Percentiles rank a stretch among this genome's conserved stretches.
Conservation (phyloP, 2,329 filamentous ascomycete genomes). For the Pleomassaria siparia region DNA sequence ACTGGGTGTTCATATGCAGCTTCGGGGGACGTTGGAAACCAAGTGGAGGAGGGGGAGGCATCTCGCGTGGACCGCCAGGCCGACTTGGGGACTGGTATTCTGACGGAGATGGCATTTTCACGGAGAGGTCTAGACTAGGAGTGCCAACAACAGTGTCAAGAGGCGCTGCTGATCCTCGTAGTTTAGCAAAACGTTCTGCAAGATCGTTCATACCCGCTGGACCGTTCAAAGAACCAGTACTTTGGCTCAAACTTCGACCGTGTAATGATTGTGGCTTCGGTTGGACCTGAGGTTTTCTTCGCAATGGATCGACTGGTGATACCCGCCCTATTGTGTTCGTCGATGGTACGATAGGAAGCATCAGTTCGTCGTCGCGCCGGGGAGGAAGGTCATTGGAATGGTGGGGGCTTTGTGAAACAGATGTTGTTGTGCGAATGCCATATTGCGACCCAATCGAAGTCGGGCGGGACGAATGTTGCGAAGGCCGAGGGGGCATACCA, state of each 20-base stretch:
- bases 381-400: slow-evolving; percentile 15
- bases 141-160: slow-evolving; percentile 24
- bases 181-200: slow-evolving; percentile 42
- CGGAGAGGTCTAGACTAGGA: slow-evolving; percentile 33
- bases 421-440: slow-evolving; percentile 1
- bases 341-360: slow-evolving; percentile 37
- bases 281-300: slow-evolving; percentile 50
- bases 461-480: slow-evolving; percentile 3
- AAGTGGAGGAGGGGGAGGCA: slow-evolving; percentile 46
- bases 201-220: slow-evolving; percentile 26
- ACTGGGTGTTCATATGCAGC: slow-evolving; percentile 53
- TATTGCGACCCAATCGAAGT: slow-evolving; percentile 10
- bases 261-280: slow-evolving; percentile 70
- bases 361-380: slow-evolving; percentile 33
- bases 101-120: slow-evolving; percentile 46
- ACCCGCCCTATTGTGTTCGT: slow-evolving; percentile 18
- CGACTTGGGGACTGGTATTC: slow-evolving; percentile 38
- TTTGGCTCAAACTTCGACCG: slow-evolving; percentile 58
- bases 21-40: slow-evolving; percentile 45
- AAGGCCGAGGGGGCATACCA: slow-evolving; percentile 39
- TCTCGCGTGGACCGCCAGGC: slow-evolving; percentile 55
- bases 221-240: slow-evolving; percentile 22
- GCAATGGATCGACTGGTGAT: slow-evolving; percentile 24
- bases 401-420: slow-evolving; percentile 17
- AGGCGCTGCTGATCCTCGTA: slow-evolving; percentile 25